Conservation (phyloP, 1,139 yeast species). For the Geotrichum candidum region DNA sequence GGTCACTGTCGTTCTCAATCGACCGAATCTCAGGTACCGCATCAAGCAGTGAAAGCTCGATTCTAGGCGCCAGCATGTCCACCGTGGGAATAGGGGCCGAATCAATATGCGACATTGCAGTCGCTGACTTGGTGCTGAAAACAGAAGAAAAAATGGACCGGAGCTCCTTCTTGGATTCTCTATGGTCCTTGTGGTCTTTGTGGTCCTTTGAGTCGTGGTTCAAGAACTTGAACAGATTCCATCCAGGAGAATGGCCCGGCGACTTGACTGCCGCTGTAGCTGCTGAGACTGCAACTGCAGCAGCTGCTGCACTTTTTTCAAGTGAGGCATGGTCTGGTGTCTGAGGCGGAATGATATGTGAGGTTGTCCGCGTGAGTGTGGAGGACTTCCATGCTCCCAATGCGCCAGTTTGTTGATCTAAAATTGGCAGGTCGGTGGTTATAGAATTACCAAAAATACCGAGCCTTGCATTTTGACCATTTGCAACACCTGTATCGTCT, state of each 20-base stretch:
- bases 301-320: background rate
- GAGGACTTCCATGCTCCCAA: background rate
- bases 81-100: background rate
- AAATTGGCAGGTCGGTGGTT: background rate
- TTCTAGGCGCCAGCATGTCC: background rate
- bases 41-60: background rate
- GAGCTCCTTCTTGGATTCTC: background rate
- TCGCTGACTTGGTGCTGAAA: background rate
- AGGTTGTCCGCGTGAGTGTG: background rate
- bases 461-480: background rate
- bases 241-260: background rate
- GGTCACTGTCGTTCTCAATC: background rate
- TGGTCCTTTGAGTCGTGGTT: background rate
- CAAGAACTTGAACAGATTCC: background rate
- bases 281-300: background rate
- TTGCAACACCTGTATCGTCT: background rate
- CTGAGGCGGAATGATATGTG: background rate
- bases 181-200: background rate
- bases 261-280: background rate
- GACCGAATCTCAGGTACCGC: background rate
- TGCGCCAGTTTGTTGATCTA: background rate
- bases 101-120: background rate
- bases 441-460: background rate
- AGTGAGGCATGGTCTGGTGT: background rate
- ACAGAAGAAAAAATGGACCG: background rate